These are phyloP conservation scores for Penicillium waksmanii DNA, from an alignment of 495 filamentous ascomycete genomes.

Conservation along the genomic window DNA sequence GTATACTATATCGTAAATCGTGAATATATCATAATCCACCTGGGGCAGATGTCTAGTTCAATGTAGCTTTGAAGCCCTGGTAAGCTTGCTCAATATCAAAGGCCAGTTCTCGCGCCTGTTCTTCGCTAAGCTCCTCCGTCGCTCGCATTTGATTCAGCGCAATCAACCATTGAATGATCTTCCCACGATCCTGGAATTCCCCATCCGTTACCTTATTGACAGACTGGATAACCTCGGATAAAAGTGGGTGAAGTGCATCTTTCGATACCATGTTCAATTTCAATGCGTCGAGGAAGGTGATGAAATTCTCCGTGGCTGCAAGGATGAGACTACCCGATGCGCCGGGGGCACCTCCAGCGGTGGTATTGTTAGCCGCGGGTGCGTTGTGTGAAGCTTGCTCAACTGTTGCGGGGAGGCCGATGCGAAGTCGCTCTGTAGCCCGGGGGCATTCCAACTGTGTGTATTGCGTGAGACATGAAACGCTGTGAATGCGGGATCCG, in stretches of 20 bases:
- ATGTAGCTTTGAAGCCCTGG: constrained; percentile 80
- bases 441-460: constrained; percentile 87
- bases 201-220: constrained; percentile 94
- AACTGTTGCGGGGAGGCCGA: constrained; percentile 76
- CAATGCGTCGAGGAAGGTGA: constrained; percentile 94
- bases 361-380: constrained; percentile 43
- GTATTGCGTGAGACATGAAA: constrained; percentile 14
- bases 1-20: constrained; percentile 12
- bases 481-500: background rate
- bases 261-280: constrained; percentile 88
- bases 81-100: constrained; percentile 92
- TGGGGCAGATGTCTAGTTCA: constrained; percentile 44
- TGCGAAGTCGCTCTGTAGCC: constrained; percentile 88
- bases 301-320: constrained; percentile 94
- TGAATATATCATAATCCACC: constrained; percentile 19
- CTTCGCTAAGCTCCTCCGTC: constrained; percentile 85
- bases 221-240: constrained; percentile 92
- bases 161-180: constrained; percentile 99
- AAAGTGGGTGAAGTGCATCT: constrained; percentile 89
- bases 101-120: constrained; percentile 83
- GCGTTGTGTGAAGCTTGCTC: constrained; percentile 55
- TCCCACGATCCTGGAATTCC: constrained; percentile 91
- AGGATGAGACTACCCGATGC: constrained; percentile 77
- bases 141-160: constrained; percentile 96
- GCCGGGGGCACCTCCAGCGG: constrained; percentile 40